A percentile compares a stretch with the other conserved stretches of the same genome.
phyloP scores from a whole-genome alignment of 768 basidiomycete species.

The Amanita pseudoporphyria region DNA sequence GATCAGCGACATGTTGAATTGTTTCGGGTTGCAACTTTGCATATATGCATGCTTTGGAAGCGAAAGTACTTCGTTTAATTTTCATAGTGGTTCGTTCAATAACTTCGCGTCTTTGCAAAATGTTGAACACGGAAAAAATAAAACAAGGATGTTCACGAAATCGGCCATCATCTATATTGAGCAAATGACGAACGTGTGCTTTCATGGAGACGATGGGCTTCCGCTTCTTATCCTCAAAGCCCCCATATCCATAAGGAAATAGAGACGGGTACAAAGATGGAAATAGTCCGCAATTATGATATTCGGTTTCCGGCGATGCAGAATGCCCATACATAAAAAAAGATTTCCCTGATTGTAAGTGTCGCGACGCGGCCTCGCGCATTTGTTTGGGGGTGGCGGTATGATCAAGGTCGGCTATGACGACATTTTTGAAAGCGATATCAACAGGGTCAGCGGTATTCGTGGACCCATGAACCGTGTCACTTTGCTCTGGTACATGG shows the following conservation, averaged over 20 bases:
- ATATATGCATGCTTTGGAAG: not conserved
- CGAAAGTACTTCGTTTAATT: conserved; percentile 12
- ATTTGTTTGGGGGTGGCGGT: not conserved
- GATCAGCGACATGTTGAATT: not conserved
- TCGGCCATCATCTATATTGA: conserved; percentile 18
- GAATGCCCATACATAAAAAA: too few species aligned
- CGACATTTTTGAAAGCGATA: not conserved
- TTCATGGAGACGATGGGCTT: conserved; percentile 17
- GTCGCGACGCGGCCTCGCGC: not conserved
- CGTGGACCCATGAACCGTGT: too few species aligned
- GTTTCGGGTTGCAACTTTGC: too few species aligned
- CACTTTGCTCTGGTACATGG: too few species aligned
- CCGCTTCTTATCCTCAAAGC: conserved; percentile 22
- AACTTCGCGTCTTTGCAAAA: conserved; percentile 24
- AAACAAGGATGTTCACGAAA: conserved; percentile 33
- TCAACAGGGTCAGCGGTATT: too few species aligned
- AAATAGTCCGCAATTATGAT: conserved; percentile 26
- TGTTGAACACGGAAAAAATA: conserved; percentile 31
- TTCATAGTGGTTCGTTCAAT: conserved; percentile 24
- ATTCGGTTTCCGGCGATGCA: conserved; percentile 23
- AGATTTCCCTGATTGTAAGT: not conserved
- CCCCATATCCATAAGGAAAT: not conserved
- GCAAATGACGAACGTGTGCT: conserved; percentile 23
- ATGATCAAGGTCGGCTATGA: not conserved
- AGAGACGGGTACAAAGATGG: conserved; percentile 20